Evolutionary conservation across 169 alveolate genomes (phyloP).

Genomic region (Cystoisospora suis): DNA sequence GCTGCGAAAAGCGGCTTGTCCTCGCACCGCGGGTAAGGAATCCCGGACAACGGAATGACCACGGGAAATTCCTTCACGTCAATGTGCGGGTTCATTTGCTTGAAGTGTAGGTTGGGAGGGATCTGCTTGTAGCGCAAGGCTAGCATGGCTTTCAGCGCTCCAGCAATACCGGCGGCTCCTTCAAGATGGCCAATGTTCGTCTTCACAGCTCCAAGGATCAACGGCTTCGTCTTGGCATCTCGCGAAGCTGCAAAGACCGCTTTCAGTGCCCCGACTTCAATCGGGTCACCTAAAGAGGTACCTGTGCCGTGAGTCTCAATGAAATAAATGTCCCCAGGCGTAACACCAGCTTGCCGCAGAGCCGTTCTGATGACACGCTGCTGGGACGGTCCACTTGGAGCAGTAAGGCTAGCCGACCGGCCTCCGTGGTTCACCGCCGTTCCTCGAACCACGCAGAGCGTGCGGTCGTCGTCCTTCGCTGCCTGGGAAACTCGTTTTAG

Average conservation of each 20-base stretch:
- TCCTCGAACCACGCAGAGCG: slow-evolving; percentile 72
- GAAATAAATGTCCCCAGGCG: slow-evolving; percentile 68
- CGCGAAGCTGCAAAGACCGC: slow-evolving; percentile 71
- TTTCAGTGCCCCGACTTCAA: slow-evolving; percentile 76
- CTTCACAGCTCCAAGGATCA: slow-evolving; percentile 81
- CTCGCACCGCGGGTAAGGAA: slow-evolving; percentile 62
- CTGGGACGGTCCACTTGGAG: slow-evolving; percentile 81
- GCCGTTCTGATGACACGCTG: slow-evolving; percentile 78
- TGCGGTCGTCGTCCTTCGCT: slow-evolving; percentile 57
- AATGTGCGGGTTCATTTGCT: slow-evolving; percentile 79
- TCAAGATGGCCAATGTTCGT: slow-evolving; percentile 84
- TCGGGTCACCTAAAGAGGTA: slow-evolving; percentile 79
- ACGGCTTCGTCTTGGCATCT: slow-evolving; percentile 71
- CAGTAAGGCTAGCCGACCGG: slow-evolving; percentile 78
- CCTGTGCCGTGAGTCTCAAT: slow-evolving; percentile 84
- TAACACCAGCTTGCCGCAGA: slow-evolving; percentile 66
- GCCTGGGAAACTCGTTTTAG: slow-evolving; percentile 70
- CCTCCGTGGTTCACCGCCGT: slow-evolving; percentile 81
- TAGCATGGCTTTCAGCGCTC: slow-evolving; percentile 75
- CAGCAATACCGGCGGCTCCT: slow-evolving; percentile 83
- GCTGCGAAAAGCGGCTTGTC: slow-evolving; percentile 67
- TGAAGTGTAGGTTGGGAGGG: slow-evolving; percentile 81
- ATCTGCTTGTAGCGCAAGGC: slow-evolving; percentile 69
- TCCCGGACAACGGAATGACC: slow-evolving; percentile 66
- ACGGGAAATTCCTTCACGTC: slow-evolving; percentile 75